These are phyloP conservation scores for Remersonia thermophila DNA, from an alignment of 2,329 filamentous ascomycete species.

Conservation along the genomic window DNA sequence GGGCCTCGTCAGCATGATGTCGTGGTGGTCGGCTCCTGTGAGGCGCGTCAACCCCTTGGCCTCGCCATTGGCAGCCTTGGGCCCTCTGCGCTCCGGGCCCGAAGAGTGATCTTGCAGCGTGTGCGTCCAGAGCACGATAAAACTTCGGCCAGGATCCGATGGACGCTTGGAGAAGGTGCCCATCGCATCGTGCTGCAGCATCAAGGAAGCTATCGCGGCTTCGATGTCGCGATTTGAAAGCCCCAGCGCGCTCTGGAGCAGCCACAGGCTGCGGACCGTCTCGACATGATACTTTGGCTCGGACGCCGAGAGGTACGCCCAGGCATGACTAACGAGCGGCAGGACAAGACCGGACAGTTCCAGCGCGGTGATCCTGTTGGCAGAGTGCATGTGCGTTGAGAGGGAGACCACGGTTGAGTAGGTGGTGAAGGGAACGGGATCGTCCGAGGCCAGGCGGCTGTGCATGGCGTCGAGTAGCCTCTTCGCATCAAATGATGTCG, in stretches of 20 bases:
- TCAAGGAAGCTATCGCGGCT: slow-evolving; percentile 58
- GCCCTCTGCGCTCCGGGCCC: slow-evolving; percentile 33
- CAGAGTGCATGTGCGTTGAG: slow-evolving; percentile 41
- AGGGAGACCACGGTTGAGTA: slow-evolving; percentile 50
- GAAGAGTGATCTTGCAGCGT: slow-evolving; percentile 47
- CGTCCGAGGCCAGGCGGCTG: slow-evolving; percentile 29
- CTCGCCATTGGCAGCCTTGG: slow-evolving; percentile 31
- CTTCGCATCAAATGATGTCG: slow-evolving; percentile 33
- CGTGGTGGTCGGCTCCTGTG: slow-evolving; percentile 49
- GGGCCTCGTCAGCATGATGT: slow-evolving; percentile 67
- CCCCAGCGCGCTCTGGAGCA: slow-evolving; percentile 63
- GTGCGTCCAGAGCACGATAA: slow-evolving; percentile 74
- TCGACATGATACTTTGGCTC: slow-evolving; percentile 92
- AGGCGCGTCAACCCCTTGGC: slow-evolving; percentile 29
- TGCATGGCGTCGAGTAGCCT: slow-evolving; percentile 40
- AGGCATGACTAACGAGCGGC: slow-evolving; percentile 58
- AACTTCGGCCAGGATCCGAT: slow-evolving; percentile 54
- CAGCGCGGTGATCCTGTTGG: slow-evolving; percentile 37
- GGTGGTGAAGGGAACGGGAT: slow-evolving; percentile 35
- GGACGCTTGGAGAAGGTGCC: slow-evolving; percentile 35
- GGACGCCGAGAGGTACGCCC: slow-evolving; percentile 68
- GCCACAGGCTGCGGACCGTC: slow-evolving; percentile 74
- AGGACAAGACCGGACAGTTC: slow-evolving; percentile 52
- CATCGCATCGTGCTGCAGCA: slow-evolving; percentile 42
- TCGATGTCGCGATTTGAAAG: slow-evolving; percentile 62